Percentiles rank a stretch among this genome's conserved stretches.
phyloP scores from a whole-genome alignment of 306 rosid genomes.

The Corylus heterophylla region DNA sequence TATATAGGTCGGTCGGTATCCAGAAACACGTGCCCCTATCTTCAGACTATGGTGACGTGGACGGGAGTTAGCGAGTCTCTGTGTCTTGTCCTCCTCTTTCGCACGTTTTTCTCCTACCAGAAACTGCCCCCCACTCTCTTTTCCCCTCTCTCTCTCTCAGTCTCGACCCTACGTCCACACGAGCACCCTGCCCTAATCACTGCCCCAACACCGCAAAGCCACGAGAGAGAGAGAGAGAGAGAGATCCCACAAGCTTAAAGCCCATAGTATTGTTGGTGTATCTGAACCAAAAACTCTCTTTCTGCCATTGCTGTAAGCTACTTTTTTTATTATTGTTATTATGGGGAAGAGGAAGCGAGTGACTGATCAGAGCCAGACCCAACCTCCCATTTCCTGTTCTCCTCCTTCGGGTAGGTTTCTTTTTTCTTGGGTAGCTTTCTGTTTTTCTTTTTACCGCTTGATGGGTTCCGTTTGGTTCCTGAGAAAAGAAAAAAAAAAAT shows the following conservation, averaged over 20 bases:
- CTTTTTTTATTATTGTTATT: neutral
- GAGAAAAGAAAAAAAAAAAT: constrained; percentile 18
- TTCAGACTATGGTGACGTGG: constrained; percentile 27
- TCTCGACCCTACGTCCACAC: constrained; percentile 33
- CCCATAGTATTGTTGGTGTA: constrained; percentile 20
- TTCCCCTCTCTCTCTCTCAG: neutral
- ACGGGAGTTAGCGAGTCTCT: neutral
- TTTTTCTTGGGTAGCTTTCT: neutral
- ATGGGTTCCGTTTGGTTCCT: constrained; percentile 23
- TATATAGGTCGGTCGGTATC: too few relatives aligned
- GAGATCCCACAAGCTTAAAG: constrained; percentile 21
- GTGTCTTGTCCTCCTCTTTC: neutral
- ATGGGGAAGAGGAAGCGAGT: constrained; percentile 69
- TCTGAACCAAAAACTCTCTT: constrained; percentile 38
- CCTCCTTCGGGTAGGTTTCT: constrained; percentile 50
- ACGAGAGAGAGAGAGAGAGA: constrained; percentile 24
- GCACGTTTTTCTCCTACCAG: neutral
- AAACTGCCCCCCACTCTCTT: neutral
- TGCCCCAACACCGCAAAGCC: constrained; percentile 52
- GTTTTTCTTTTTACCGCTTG: constrained; percentile 22
- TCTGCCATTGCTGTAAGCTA: neutral
- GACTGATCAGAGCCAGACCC: constrained; percentile 50
- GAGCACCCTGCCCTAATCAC: constrained; percentile 2
- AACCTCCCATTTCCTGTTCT: constrained; percentile 40
- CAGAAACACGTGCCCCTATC: neutral